Percentiles rank a stretch among this genome's conserved stretches.
These are phyloP conservation scores for Ganoderma lingzhi DNA, from an alignment of 1,284 basidiomycete species.

Conservation along the genomic window DNA sequence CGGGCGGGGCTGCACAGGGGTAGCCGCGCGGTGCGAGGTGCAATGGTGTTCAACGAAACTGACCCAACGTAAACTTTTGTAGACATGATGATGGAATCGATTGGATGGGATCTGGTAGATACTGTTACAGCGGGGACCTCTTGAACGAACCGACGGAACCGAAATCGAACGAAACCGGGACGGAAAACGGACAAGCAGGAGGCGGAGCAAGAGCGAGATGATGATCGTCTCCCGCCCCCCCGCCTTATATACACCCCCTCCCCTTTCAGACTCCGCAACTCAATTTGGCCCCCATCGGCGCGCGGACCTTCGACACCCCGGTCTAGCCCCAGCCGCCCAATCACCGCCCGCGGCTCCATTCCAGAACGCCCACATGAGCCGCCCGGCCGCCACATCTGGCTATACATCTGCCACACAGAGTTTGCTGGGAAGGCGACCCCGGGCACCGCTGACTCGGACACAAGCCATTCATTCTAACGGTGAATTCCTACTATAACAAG, in stretches of 20 bases:
- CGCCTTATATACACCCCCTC: slow-evolving; percentile 56
- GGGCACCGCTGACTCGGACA: slow-evolving; percentile 3
- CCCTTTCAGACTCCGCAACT: slow-evolving; percentile 42
- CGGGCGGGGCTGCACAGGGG: slow-evolving; percentile 20
- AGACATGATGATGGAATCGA: slow-evolving; percentile 56
- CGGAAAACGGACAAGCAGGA: slow-evolving; percentile 40
- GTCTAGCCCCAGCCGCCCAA: slow-evolving; percentile 29
- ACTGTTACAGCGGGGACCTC: slow-evolving; percentile 53
- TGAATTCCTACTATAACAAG: slow-evolving; percentile 29
- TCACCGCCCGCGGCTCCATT: slow-evolving; percentile 18
- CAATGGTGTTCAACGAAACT: slow-evolving; percentile 49
- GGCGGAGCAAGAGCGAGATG: slow-evolving; percentile 41
- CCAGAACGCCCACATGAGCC: slow-evolving; percentile 21
- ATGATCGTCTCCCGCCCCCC: slow-evolving; percentile 36
- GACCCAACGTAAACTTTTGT: slow-evolving; percentile 89
- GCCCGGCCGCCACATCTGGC: slow-evolving; percentile 22
- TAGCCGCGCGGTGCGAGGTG: slow-evolving; percentile 23
- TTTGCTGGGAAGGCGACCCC: slow-evolving; percentile 13
- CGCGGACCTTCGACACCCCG: slow-evolving; percentile 30
- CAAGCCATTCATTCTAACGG: slow-evolving; percentile 10
- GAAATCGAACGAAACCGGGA: slow-evolving; percentile 44
- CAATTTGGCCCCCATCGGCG: slow-evolving; percentile 32
- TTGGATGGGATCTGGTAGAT: slow-evolving; percentile 49
- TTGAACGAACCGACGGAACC: slow-evolving; percentile 53
- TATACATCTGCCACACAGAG: slow-evolving; percentile 22